A percentile compares a stretch with the other conserved stretches of the same genome.
These are phyloP conservation scores for Pseudozyma thailandica DNA, from an alignment of 1,284 basidiomycete genomes.

Conservation along the genomic window DNA sequence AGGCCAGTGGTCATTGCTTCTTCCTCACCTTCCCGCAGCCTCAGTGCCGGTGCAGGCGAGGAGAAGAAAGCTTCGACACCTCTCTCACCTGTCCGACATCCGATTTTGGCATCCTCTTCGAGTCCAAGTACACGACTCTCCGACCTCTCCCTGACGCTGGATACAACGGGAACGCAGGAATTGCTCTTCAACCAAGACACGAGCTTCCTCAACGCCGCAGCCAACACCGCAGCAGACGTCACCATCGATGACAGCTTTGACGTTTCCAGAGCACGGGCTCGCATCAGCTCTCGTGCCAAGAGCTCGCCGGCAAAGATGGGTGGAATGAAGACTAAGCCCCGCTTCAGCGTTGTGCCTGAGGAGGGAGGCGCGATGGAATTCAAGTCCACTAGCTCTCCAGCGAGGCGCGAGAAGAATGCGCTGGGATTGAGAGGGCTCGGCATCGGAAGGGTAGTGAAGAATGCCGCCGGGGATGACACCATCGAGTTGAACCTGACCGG, in stretches of 20 bases:
- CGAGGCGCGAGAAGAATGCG: conserved; percentile 6
- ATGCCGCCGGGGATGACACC: conserved; percentile 42
- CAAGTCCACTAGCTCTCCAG: conserved; percentile 13
- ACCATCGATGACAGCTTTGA: conserved; percentile 49
- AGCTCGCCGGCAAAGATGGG: conserved; percentile 31
- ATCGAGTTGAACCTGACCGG: conserved; percentile 45
- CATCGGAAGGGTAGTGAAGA: conserved; percentile 34
- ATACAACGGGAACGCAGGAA: conserved; percentile 30
- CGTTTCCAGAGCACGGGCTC: conserved; percentile 30
- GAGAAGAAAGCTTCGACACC: conserved; percentile 23
- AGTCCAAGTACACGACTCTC: conserved; percentile 34
- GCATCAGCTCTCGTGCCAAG: conserved; percentile 11
- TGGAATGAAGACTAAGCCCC: conserved; percentile 17
- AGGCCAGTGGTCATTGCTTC: conserved; percentile 29
- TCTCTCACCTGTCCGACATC: conserved; percentile 15
- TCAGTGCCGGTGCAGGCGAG: background rate
- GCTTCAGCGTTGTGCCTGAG: conserved; percentile 39
- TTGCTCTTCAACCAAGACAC: conserved; percentile 31
- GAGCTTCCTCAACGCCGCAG: conserved; percentile 33
- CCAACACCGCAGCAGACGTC: conserved; percentile 36
- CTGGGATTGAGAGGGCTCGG: conserved; percentile 20
- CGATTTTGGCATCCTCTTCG: conserved; percentile 12
- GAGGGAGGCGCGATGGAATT: conserved; percentile 13
- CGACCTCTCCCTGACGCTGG: conserved; percentile 31
- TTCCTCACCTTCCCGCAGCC: conserved; percentile 14